Evolutionary conservation across 306 rosid genomes (phyloP), one percentile per base, ranked within the genome.

Genomic region (Potentilla sterilis): DNA sequence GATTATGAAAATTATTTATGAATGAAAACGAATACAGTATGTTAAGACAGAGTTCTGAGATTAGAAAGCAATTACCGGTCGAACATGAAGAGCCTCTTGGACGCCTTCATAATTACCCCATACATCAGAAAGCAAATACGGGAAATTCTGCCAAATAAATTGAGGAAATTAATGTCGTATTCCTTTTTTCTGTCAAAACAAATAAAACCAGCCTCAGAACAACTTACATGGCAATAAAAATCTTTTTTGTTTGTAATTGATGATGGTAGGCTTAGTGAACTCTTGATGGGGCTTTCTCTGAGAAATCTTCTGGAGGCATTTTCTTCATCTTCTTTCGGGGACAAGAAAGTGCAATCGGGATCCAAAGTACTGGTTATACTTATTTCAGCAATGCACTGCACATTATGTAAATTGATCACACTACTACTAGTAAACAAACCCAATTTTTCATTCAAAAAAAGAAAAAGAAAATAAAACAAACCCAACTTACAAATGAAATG

Each of bases 1-100:
- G 2, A 4, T 32, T 9, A 55, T 9, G 62, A n/a, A 55, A 55
- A 4, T 21, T 55, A n/a, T 55, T 55, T 8, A n/a, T 55, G 62
- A 55, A 7, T 9, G 62, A 21, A 21, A 21, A 55, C 6, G 3
- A 9, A 55, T 9, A 55, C 15, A 4, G 34, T 22, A 57, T 21
- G 1, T 21, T 19, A 57, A 57, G 2, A 9, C 62, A 55, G 13
- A 58, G 16, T 59, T 32, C 40, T 24, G 37, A 28, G 40, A 59
- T 12, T 1, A 59, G 18, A 28, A 28, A 59, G 40, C 40, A 12
- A 61, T 21, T 68, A 77, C 80, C 69, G 69, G 61, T 34, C 75
- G 69, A 77, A 77, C 80, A 42, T 55, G 47, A 13, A 77, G 80
- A 44, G 80, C 80, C 10, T 67, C 80, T 44, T 43, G 74, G 75